These are phyloP conservation scores for Lactarius hengduanensis DNA, from an alignment of 768 basidiomycete genomes.

Conservation along the genomic window DNA sequence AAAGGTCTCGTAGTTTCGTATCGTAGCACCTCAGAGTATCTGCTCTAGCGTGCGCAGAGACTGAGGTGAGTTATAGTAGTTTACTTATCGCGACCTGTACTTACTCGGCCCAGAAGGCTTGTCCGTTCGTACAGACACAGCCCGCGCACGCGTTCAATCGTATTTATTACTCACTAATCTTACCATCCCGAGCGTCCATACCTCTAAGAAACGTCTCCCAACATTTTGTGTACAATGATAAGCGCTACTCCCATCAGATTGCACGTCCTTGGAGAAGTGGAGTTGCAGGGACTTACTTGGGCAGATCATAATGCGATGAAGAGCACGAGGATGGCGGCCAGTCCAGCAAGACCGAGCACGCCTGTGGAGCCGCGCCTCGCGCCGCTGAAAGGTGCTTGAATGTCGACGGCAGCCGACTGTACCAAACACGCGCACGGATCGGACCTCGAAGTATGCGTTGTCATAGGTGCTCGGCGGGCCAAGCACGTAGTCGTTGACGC, in stretches of 20 bases:
- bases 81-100: too few species aligned
- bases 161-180: too few species aligned
- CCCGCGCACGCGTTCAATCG: too few species aligned
- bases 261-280: not conserved
- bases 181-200: too few species aligned
- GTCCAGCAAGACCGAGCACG: not conserved
- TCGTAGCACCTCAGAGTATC: too few species aligned
- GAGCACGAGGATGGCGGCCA: not conserved
- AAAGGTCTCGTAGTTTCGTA: too few species aligned
- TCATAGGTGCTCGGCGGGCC: constrained; percentile 36
- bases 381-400: not conserved
- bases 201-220: too few species aligned
- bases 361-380: not conserved
- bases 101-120: too few species aligned
- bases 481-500: constrained; percentile 38
- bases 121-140: too few species aligned
- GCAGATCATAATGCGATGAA: constrained; percentile 7
- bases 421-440: constrained; percentile 37
- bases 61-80: too few species aligned
- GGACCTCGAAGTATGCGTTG: constrained; percentile 44
- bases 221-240: not conserved
- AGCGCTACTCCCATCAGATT: not conserved
- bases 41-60: too few species aligned
- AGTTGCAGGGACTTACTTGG: not conserved
- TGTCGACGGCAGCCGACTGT: constrained; percentile 7